phyloP scores from a whole-genome alignment of 192 early-diverging fungal genomes.

The Backusella liffmaniae region DNA sequence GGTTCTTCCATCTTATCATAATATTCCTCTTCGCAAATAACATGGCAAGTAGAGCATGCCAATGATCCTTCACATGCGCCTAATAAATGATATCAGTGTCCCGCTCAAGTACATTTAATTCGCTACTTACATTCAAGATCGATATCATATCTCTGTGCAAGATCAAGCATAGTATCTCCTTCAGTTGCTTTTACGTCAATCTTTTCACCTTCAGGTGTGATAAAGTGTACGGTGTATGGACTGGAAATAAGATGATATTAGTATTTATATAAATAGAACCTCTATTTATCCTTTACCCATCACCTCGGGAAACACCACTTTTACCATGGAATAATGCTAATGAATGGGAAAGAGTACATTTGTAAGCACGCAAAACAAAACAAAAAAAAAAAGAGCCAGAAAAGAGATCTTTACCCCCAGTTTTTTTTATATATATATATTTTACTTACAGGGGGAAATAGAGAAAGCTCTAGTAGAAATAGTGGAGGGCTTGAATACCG shows the following conservation, averaged over 20 bases:
- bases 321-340: slow-evolving; percentile 36
- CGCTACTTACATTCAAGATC: slow-evolving; percentile 81
- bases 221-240: slow-evolving; percentile 73
- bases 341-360: neutral
- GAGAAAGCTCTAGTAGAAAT: slow-evolving; percentile 4
- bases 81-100: slow-evolving; percentile 17
- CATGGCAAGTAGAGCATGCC: slow-evolving; percentile 95
- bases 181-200: slow-evolving; percentile 75
- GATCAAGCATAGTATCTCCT: slow-evolving; percentile 87
- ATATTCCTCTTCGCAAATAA: slow-evolving; percentile 78
- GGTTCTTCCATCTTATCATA: slow-evolving; percentile 90
- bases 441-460: slow-evolving; percentile 4
- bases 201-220: slow-evolving; percentile 79
- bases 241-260: neutral
- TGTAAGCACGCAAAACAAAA: neutral
- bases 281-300: slow-evolving; percentile 19
- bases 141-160: slow-evolving; percentile 88
- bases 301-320: slow-evolving; percentile 22
- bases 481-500: neutral
- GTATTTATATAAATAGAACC: neutral
- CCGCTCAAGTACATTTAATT: neutral
- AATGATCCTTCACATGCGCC: slow-evolving; percentile 94
- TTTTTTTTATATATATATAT: neutral
- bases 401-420: neutral
- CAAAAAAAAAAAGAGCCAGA: too few species aligned